Base-by-base conservation (phyloP, 2,329 filamentous ascomycete genomes). In the Aspergillus fijiensis region DNA sequence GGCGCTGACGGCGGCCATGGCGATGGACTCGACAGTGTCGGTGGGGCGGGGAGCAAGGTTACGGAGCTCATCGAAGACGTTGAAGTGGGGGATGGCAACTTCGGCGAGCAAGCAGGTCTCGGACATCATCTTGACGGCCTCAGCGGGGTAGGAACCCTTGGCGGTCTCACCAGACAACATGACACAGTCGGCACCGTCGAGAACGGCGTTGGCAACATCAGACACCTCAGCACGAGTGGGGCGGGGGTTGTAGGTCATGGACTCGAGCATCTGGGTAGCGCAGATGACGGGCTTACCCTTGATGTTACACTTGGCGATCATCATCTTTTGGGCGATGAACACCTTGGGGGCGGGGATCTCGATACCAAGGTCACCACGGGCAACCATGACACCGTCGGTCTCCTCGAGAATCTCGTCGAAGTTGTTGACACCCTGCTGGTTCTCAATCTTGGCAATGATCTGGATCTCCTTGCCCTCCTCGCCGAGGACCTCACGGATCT, bases 371-470 rank as follows among this genome's bases (percentile, higher is more conserved):
- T 98, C 95, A 83, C 95, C 95, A 87, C 95, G 94, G 73, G 95
- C 95, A 70, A 99, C 95, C 95, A 99, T 99, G 83, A 99, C 93
- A 85, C 95, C 95, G 78, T 99, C 95, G 5, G 95, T 98, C 83
- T 93, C 92, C 75, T 87, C 85, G 62, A 99, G 88, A 73, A 99
- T 99, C 83, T 98, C 94, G 71, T 90, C 88, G 79, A 99, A 99
- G 87, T 99, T 99, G 89, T 99, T 98, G 67, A 99, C 90, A 81
- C 95, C 95, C 82, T 99, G 95, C 80, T 96, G 91, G 85, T 99
- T 99, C 87, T 99, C 95, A 70, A 99, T 96, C 89, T 99, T 99
- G 86, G 95, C 90, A 77, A 99, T 98, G 82, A 99, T 96, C 84
- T 99, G 94, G 74, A 99, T 97, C 79, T 96, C 89, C 82, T 90